These are phyloP conservation scores for Desmodesmus armatus DNA, from an alignment of 139 green algal species.

Conservation along the genomic window DNA sequence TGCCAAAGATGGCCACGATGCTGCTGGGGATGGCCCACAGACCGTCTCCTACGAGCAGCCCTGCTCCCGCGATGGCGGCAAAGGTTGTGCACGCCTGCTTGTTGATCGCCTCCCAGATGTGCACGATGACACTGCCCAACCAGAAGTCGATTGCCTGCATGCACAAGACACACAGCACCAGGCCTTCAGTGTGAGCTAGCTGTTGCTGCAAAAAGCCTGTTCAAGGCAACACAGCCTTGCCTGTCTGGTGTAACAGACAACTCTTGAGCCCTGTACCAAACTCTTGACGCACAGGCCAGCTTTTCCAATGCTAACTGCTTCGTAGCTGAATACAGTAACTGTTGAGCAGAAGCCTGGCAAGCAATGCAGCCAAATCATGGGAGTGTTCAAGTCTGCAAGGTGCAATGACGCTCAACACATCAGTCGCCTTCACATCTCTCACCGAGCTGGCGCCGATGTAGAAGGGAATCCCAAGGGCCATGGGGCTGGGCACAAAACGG, in stretches of 20 bases:
- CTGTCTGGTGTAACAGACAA: too few relatives aligned
- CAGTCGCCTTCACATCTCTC: neutral
- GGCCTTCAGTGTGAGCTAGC: neutral
- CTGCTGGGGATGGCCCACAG: constrained; percentile 49
- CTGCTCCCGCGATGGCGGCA: constrained; percentile 39
- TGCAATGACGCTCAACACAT: neutral
- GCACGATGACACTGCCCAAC: constrained; percentile 28
- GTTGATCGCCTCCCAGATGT: constrained; percentile 25
- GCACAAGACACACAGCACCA: neutral
- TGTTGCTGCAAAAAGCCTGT: neutral
- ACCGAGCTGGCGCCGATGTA: constrained; percentile 56
- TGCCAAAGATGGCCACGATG: constrained; percentile 32
- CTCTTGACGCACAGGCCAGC: too few relatives aligned
- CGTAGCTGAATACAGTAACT: too few relatives aligned
- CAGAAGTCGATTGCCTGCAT: constrained; percentile 47
- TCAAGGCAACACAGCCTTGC: too few relatives aligned
- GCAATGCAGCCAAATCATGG: too few relatives aligned
- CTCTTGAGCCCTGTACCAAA: too few relatives aligned
- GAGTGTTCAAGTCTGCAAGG: too few relatives aligned
- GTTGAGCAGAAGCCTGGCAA: too few relatives aligned
- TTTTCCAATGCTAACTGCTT: too few relatives aligned
- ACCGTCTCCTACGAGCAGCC: constrained; percentile 54
- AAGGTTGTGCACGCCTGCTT: neutral
- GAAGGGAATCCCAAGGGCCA: constrained; percentile 67
- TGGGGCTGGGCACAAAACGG: constrained; percentile 59